A percentile compares a stretch with the other conserved stretches of the same genome.
Evolutionary conservation across 2,329 filamentous ascomycete genomes (phyloP).

Genomic region (Fusarium decemcellulare): DNA sequence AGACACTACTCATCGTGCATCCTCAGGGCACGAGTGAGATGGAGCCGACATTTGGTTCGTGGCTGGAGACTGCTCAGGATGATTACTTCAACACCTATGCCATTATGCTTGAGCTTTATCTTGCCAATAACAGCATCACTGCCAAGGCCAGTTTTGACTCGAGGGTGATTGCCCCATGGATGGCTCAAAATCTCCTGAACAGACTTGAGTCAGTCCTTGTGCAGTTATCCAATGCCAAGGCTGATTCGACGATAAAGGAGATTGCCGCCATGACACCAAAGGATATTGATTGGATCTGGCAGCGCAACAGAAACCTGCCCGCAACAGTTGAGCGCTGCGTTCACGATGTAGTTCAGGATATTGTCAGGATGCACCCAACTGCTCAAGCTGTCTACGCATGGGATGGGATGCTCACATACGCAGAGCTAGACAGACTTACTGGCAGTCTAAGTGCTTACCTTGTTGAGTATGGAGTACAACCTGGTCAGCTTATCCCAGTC

Average conservation of each 20-base stretch:
- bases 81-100: neutral
- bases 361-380: constrained; percentile 11
- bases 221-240: neutral
- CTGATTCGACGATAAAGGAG: neutral
- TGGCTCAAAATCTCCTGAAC: neutral
- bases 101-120: constrained; percentile 1
- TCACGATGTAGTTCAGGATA: constrained; percentile 36
- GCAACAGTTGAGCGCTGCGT: constrained; percentile 6
- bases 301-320: constrained; percentile 29
- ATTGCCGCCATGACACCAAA: neutral
- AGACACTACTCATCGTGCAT: constrained; percentile 49
- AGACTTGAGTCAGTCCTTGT: neutral
- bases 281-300: constrained; percentile 19
- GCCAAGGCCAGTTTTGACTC: neutral
- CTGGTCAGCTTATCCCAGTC: constrained; percentile 3
- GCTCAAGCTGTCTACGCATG: constrained; percentile 40
- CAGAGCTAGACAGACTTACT: constrained; percentile 17
- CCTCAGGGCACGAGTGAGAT: too few relatives aligned
- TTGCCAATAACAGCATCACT: neutral
- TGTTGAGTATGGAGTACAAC: neutral
- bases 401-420: constrained; percentile 43
- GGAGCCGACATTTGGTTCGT: too few relatives aligned
- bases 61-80: too few relatives aligned
- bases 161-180: neutral
- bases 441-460: constrained; percentile 18